A percentile compares a stretch with the other conserved stretches of the same genome.
Evolutionary conservation across 371 early-diverging fungal genomes (phyloP).

Genomic region (Mucor irregularis): DNA sequence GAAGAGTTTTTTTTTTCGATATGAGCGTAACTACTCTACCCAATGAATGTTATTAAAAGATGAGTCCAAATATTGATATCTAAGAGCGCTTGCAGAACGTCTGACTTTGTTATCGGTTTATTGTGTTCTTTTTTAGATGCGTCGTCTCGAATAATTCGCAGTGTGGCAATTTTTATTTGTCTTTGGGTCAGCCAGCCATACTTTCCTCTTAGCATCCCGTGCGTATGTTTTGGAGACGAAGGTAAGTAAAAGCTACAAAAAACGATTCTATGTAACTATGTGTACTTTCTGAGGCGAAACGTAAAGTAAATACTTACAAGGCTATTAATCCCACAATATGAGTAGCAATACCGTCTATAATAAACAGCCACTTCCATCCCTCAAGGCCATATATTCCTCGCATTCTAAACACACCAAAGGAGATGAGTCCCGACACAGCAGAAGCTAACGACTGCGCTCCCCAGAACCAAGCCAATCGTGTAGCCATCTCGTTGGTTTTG

Average conservation of each 20-base stretch:
- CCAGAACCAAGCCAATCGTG: slow-evolving; percentile 61
- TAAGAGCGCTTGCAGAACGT: slow-evolving; percentile 30
- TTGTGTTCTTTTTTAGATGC: slow-evolving; percentile 44
- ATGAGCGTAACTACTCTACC: too few relatives aligned
- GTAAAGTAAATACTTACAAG: slow-evolving; percentile 27
- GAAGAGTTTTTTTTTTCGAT: too few relatives aligned
- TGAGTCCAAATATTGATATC: slow-evolving; percentile 50
- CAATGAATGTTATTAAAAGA: slow-evolving; percentile 40
- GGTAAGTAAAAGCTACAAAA: slow-evolving; percentile 47
- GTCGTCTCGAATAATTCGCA: slow-evolving; percentile 56
- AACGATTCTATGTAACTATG: slow-evolving; percentile 11
- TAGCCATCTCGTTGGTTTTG: slow-evolving; percentile 59
- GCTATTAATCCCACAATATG: slow-evolving; percentile 45
- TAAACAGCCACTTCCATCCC: slow-evolving; percentile 61
- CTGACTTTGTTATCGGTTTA: slow-evolving; percentile 20
- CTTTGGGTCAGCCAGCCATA: slow-evolving; percentile 41
- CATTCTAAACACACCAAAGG: slow-evolving; percentile 57
- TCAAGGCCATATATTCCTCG: slow-evolving; percentile 49
- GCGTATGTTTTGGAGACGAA: slow-evolving; percentile 37
- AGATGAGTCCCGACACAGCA: slow-evolving; percentile 55
- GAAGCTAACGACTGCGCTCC: slow-evolving; percentile 56
- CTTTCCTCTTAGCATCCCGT: slow-evolving; percentile 37
- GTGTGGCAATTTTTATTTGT: slow-evolving; percentile 48
- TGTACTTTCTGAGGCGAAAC: background rate
- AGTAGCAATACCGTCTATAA: slow-evolving; percentile 53